Conservation (phyloP, 352 stramenopile species). For the Phytophthora meadii region DNA sequence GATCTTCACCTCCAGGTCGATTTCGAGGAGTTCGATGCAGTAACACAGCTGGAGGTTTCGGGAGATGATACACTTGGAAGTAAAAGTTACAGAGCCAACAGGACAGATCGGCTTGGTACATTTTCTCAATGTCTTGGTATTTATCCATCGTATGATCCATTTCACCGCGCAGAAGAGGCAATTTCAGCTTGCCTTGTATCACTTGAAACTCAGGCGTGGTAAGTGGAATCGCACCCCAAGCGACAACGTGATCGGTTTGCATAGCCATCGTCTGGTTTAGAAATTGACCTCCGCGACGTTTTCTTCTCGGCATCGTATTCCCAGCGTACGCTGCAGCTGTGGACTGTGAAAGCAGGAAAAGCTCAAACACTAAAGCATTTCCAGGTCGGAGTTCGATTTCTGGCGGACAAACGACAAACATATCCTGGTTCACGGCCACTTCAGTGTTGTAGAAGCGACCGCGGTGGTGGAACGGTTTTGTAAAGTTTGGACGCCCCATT, state of each 20-base stretch:
- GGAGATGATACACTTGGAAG: constrained; percentile 67
- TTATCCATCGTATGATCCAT: constrained; percentile 85
- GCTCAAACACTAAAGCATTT: constrained; percentile 64
- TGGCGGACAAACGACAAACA: constrained; percentile 83
- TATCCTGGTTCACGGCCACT: constrained; percentile 74
- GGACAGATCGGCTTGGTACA: constrained; percentile 74
- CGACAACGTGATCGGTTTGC: constrained; percentile 77
- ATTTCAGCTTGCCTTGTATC: constrained; percentile 82
- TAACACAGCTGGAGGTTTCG: constrained; percentile 33
- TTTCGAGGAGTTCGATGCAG: constrained; percentile 17
- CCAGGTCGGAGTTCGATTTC: constrained; percentile 61
- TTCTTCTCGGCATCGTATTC: constrained; percentile 6
- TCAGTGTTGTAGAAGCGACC: constrained; percentile 89
- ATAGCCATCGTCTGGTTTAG: constrained; percentile 23
- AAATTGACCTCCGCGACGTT: constrained; percentile 17
- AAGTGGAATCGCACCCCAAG: constrained; percentile 85
- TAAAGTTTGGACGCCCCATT: constrained; percentile 57
- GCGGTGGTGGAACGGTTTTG: constrained; percentile 75
- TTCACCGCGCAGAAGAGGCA: constrained; percentile 86
- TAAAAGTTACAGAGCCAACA: constrained; percentile 93
- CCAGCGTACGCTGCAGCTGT: constrained; percentile 10
- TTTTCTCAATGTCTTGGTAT: constrained; percentile 70
- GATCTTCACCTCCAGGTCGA: constrained; percentile 2
- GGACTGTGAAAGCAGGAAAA: constrained; percentile 44
- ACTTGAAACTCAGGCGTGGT: constrained; percentile 64